Evolutionary conservation across 352 stramenopile species (phyloP).

Genomic region (Phytophthora rubi): DNA sequence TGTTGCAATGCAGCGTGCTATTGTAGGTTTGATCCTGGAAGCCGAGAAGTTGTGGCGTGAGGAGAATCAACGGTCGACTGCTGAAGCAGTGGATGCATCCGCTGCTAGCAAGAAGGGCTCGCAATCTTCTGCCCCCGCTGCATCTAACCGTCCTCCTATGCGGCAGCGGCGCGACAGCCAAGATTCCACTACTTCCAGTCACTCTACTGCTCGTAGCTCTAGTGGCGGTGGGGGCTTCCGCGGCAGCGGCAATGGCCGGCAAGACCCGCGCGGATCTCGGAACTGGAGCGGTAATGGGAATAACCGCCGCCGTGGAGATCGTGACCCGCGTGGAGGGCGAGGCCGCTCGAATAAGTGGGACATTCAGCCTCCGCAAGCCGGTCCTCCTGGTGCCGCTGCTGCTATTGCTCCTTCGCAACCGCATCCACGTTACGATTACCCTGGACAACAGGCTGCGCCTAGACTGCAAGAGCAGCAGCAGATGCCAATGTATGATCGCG

Average conservation of each 20-base stretch:
- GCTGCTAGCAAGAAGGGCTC: conserved; percentile 32
- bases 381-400: conserved; percentile 21
- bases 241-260: conserved; percentile 24
- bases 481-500: conserved; percentile 41
- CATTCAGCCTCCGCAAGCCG: conserved; percentile 36
- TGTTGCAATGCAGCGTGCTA: conserved; percentile 51
- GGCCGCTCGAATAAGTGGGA: conserved; percentile 48
- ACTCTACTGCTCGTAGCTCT: conserved; percentile 49
- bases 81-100: conserved; percentile 14
- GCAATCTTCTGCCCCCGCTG: conserved; percentile 10
- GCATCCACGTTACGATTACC: conserved; percentile 41
- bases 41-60: conserved; percentile 70
- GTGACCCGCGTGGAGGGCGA: conserved; percentile 37
- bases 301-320: conserved; percentile 34
- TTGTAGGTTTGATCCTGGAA: conserved; percentile 75
- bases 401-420: conserved; percentile 21
- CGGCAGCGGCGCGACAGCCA: conserved; percentile 40
- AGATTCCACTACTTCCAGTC: conserved; percentile 45
- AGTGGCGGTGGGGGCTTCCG: conserved; percentile 26
- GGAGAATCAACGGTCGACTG: conserved; percentile 39
- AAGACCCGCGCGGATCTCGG: conserved; percentile 36
- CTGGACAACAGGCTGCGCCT: conserved; percentile 38
- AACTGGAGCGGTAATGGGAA: conserved; percentile 33
- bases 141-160: conserved; percentile 19
- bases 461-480: conserved; percentile 34